Conservation (phyloP, 345 rosid species). For the Iberis pinnata region DNA sequence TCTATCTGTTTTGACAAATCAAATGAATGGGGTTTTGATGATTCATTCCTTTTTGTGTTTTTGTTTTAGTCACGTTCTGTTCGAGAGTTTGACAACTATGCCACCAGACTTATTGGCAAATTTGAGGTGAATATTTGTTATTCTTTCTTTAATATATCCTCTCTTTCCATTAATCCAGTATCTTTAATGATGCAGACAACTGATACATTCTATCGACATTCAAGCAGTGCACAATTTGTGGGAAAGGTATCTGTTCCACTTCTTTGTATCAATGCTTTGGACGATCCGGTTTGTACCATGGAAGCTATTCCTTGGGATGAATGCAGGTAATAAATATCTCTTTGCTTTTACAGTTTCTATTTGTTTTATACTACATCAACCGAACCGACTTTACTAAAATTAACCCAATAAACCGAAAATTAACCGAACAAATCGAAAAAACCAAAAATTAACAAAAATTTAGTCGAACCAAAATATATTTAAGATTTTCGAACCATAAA, state of each 20-base stretch:
- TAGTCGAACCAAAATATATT: no score
- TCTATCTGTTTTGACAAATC: not conserved
- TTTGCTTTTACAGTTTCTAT: constrained; percentile 3
- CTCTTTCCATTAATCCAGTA: constrained; percentile 5
- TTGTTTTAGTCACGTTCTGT: constrained; percentile 61
- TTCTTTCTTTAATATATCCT: not conserved
- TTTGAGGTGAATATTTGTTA: constrained; percentile 54
- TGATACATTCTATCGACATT: constrained; percentile 74
- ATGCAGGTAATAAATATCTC: constrained; percentile 60
- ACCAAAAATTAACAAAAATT: no score
- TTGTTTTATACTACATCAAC: no score
- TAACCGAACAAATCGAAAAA: no score
- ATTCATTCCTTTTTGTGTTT: constrained; percentile 13
- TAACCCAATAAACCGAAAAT: no score
- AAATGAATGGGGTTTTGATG: not conserved
- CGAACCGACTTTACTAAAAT: no score
- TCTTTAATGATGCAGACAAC: constrained; percentile 53
- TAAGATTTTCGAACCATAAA: no score
- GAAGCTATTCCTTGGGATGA: constrained; percentile 99
- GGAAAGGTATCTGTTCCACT: constrained; percentile 64
- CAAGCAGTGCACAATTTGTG: constrained; percentile 63
- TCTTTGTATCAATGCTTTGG: constrained; percentile 80
- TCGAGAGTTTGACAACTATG: constrained; percentile 75
- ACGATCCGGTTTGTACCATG: constrained; percentile 82
- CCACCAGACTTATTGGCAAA: constrained; percentile 77